A percentile compares a stretch with the other conserved stretches of the same genome.
These are phyloP conservation scores for Ceratonia siliqua DNA, from an alignment of 306 rosid genomes.

Conservation along the genomic window DNA sequence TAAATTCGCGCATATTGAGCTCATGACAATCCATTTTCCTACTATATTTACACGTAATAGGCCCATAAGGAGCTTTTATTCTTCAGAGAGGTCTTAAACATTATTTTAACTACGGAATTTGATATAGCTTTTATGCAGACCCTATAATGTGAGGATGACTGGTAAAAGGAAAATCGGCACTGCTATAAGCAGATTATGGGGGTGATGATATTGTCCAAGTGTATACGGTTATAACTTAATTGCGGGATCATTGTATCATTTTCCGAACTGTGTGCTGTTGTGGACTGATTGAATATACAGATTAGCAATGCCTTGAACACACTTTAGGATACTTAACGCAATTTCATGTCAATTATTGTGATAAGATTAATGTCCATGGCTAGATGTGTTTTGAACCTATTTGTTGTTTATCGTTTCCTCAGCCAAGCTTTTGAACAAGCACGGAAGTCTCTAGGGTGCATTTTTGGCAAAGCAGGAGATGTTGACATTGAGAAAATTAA, in stretches of 20 bases:
- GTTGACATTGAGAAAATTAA: slow-evolving; percentile 69
- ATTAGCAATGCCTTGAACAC: background rate
- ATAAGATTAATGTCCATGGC: background rate
- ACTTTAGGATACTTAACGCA: background rate
- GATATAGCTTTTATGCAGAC: background rate
- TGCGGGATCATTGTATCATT: background rate
- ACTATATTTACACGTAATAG: background rate
- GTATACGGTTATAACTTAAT: background rate
- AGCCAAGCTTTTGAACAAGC: slow-evolving; percentile 89
- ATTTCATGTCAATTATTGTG: slow-evolving; percentile 19
- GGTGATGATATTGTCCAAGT: background rate
- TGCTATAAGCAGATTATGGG: background rate
- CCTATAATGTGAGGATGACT: background rate
- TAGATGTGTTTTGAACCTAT: slow-evolving; percentile 3
- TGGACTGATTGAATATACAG: background rate
- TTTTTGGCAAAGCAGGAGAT: slow-evolving; percentile 61
- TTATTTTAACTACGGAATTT: background rate
- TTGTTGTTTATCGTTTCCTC: slow-evolving; percentile 18
- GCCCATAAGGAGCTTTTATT: background rate
- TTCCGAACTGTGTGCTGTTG: background rate
- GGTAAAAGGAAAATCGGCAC: background rate
- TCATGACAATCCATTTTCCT: background rate
- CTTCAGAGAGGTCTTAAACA: background rate
- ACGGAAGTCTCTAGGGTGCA: slow-evolving; percentile 57
- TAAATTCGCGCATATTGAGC: background rate